phyloP scores from a whole-genome alignment of 2,329 filamentous ascomycete genomes.

The Mycocentrospora acerina region DNA sequence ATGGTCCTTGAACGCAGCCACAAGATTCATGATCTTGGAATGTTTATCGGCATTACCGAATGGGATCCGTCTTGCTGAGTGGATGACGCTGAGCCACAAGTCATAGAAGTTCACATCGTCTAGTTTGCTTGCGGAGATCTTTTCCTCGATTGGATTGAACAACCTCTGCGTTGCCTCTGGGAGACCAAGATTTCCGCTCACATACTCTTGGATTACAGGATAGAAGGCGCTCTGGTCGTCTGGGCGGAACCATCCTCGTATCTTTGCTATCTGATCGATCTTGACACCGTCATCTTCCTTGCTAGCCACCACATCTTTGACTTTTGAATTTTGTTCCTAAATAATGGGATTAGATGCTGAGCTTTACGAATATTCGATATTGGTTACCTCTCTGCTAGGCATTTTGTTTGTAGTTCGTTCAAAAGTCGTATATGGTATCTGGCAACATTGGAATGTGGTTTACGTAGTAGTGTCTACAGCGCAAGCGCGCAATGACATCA shows the following conservation, averaged over 20 bases:
- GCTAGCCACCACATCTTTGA: slow-evolving; percentile 19
- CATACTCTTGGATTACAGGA: slow-evolving; percentile 24
- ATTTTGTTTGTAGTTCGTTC: too few species aligned
- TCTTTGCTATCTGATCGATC: slow-evolving; percentile 34
- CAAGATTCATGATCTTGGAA: slow-evolving; percentile 20
- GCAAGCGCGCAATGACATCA: too few species aligned
- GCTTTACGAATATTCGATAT: too few species aligned
- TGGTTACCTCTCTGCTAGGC: too few species aligned
- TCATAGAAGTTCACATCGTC: slow-evolving; percentile 24
- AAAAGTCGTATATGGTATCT: too few species aligned
- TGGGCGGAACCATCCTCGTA: slow-evolving; percentile 34
- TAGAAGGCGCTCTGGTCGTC: slow-evolving; percentile 24
- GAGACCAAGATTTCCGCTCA: slow-evolving; percentile 16
- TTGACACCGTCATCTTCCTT: slow-evolving; percentile 13
- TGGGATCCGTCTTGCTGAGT: slow-evolving; percentile 27
- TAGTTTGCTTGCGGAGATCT: slow-evolving; percentile 16
- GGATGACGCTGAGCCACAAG: slow-evolving; percentile 35
- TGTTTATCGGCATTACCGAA: slow-evolving; percentile 15
- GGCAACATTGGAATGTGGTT: too few species aligned
- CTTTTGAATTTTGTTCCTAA: slow-evolving; percentile 20
- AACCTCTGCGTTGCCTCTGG: slow-evolving; percentile 17
- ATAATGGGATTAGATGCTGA: too few species aligned
- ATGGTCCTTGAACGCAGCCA: slow-evolving; percentile 28
- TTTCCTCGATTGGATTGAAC: slow-evolving; percentile 27
- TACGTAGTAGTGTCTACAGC: too few species aligned